These are phyloP conservation scores for Aegilops speltoides DNA, from an alignment of 176 grass and related monocot species.

Conservation along the genomic window DNA sequence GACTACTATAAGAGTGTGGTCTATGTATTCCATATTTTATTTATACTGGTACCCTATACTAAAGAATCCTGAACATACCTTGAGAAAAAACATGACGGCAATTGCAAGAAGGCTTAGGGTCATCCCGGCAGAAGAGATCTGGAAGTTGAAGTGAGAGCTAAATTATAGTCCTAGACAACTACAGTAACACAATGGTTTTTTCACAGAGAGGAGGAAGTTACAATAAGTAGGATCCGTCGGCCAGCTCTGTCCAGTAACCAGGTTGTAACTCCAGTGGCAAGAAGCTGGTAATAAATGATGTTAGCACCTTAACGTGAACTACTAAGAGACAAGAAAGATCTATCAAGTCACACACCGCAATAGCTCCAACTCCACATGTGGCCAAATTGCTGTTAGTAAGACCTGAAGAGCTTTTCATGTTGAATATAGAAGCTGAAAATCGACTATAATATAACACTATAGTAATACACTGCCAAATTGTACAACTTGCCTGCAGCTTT, in stretches of 20 bases:
- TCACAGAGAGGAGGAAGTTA: conserved; percentile 34
- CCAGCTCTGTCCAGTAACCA: conserved; percentile 92
- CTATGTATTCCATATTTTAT: neutral
- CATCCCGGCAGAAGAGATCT: conserved; percentile 81
- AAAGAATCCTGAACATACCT: conserved; percentile 46
- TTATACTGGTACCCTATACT: neutral
- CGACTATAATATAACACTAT: neutral
- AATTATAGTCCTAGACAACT: conserved; percentile 8
- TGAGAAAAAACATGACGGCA: conserved; percentile 75
- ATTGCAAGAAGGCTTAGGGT: conserved; percentile 75
- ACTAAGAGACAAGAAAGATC: neutral
- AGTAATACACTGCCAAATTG: neutral
- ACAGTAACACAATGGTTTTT: neutral
- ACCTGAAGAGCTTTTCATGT: conserved; percentile 52
- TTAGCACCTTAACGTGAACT: conserved; percentile 23
- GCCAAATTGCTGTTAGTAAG: conserved; percentile 80
- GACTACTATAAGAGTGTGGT: too few species aligned
- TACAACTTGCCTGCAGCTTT: conserved; percentile 66
- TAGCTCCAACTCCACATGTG: conserved; percentile 87
- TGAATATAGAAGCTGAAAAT: conserved; percentile 10
- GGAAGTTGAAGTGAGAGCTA: conserved; percentile 38
- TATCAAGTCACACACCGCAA: conserved; percentile 53
- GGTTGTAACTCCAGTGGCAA: conserved; percentile 88
- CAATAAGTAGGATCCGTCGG: conserved; percentile 86
- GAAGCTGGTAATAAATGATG: conserved; percentile 44